These are phyloP conservation scores for Aureobasidium sp. DNA, from an alignment of 2,329 filamentous ascomycete species.

Conservation along the genomic window DNA sequence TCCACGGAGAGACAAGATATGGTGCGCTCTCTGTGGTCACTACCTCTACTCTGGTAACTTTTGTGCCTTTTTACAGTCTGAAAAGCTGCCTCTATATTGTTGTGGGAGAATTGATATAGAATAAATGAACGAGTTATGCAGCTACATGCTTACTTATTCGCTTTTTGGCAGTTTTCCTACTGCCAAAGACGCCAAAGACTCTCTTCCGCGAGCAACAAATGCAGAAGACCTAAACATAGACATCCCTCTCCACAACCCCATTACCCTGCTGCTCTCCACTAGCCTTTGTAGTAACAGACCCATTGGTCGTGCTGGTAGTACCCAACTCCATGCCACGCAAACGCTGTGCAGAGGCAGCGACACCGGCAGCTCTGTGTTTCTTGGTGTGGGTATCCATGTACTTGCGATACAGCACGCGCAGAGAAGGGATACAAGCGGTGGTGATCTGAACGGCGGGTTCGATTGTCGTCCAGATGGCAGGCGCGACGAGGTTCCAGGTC, in stretches of 20 bases:
- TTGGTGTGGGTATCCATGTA: background rate
- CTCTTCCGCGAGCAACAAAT: too few relatives aligned
- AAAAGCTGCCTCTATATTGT: too few relatives aligned
- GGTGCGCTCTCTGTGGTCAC: too few relatives aligned
- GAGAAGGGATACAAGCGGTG: conserved; percentile 18
- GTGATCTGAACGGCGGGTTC: conserved; percentile 19
- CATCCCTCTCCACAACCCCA: background rate
- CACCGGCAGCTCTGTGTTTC: background rate
- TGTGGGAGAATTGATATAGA: too few relatives aligned
- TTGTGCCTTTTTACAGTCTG: too few relatives aligned
- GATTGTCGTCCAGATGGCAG: conserved; percentile 19
- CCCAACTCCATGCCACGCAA: background rate
- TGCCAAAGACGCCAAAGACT: too few relatives aligned
- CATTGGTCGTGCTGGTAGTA: background rate
- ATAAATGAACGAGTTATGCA: too few relatives aligned
- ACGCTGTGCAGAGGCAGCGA: background rate
- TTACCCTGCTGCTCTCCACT: background rate
- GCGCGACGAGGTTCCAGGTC: conserved; percentile 17
- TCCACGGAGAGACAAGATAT: too few relatives aligned
- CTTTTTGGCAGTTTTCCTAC: too few relatives aligned
- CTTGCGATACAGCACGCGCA: background rate
- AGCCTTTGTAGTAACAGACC: background rate
- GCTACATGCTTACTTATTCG: too few relatives aligned
- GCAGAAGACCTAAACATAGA: background rate
- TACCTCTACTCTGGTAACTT: too few relatives aligned